phyloP scores from a whole-genome alignment of 2,329 filamentous ascomycete species.

The Myriosclerotinia curreyana region DNA sequence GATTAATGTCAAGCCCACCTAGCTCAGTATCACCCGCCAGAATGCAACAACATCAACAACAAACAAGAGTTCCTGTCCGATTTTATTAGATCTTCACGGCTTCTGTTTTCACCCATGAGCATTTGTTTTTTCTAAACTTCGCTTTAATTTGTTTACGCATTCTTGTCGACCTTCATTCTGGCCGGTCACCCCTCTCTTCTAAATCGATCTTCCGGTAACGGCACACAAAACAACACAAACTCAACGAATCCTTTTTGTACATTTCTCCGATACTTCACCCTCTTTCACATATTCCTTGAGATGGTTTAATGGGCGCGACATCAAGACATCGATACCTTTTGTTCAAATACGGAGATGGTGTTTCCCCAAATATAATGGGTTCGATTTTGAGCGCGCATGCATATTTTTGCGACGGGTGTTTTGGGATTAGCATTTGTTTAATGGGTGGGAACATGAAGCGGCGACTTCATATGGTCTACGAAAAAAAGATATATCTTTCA shows the following conservation, averaged over 20 bases:
- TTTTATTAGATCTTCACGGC: constrained; percentile 35
- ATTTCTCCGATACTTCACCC: constrained; percentile 33
- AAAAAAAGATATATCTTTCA: constrained; percentile 37
- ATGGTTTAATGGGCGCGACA: constrained; percentile 33
- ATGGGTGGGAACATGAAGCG: constrained; percentile 37
- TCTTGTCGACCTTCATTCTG: constrained; percentile 34
- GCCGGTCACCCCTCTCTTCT: constrained; percentile 35
- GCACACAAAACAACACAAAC: constrained; percentile 28
- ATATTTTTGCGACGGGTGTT: constrained; percentile 40
- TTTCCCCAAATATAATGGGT: constrained; percentile 32
- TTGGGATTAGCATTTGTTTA: constrained; percentile 37
- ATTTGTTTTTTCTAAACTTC: constrained; percentile 31
- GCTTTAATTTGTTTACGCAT: constrained; percentile 37
- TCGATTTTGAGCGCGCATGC: constrained; percentile 40
- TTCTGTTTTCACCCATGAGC: constrained; percentile 29
- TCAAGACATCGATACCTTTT: constrained; percentile 40
- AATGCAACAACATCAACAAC: constrained; percentile 46
- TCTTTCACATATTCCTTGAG: constrained; percentile 37
- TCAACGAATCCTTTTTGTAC: constrained; percentile 41
- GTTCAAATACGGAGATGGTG: constrained; percentile 37
- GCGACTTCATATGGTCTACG: constrained; percentile 38
- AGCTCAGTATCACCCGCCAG: constrained; percentile 63
- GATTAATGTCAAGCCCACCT: constrained; percentile 84
- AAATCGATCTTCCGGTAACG: constrained; percentile 38
- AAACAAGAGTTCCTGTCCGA: constrained; percentile 24